Base-by-base conservation (phyloP, 176 grass and related monocot genomes). In the Tillandsia leiboldiana region DNA sequence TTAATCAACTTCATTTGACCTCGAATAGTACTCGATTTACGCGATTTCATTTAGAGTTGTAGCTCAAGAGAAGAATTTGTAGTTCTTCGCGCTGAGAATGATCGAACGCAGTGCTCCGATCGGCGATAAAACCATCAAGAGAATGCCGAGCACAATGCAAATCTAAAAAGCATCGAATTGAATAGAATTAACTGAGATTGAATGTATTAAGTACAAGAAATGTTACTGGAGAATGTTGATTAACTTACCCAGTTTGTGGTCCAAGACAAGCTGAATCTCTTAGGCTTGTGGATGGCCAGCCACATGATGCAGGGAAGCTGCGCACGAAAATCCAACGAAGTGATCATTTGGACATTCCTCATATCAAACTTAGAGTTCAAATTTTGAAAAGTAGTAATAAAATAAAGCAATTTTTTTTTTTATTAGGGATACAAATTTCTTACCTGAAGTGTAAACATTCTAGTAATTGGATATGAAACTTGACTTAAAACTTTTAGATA, bases 271-370 rank as follows among this genome's bases (percentile, higher is more conserved):
- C 90, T 86, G 54, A 83, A 81, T 73, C 51, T 73, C 51, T 57
- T 79, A 2, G 90, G 90, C 67, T 86, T 93, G 77, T 86, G 73
- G 70, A 93, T 86, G 53, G 79, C 82, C 15, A 93, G 77, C 90
- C 86, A 93, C 64, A 93, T 71, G 18, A 93, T 68, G 83, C 90
- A 89, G 57, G 90, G 90, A 59, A 93, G 65, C 65, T 47, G 65
- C 8, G 15, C 5, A 68, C 20, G 51, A 33, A 14, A 3, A 6
- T 61, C 56, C 8, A n/a, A 61, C 22, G 0, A n/a, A 61, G 11
- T 61, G 1, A 59, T 4, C 14, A 59, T 17, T 59, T 18, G 12
- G 20, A 17, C 14, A 3, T 61, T 23, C 9, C 22, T 61, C 56
- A 23, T 15, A n/a, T n/a, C 33, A 42, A 61, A 9, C 9, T 61